These are phyloP conservation scores for Lasiosphaeria hispida DNA, from an alignment of 495 filamentous ascomycete species.

Conservation along the genomic window DNA sequence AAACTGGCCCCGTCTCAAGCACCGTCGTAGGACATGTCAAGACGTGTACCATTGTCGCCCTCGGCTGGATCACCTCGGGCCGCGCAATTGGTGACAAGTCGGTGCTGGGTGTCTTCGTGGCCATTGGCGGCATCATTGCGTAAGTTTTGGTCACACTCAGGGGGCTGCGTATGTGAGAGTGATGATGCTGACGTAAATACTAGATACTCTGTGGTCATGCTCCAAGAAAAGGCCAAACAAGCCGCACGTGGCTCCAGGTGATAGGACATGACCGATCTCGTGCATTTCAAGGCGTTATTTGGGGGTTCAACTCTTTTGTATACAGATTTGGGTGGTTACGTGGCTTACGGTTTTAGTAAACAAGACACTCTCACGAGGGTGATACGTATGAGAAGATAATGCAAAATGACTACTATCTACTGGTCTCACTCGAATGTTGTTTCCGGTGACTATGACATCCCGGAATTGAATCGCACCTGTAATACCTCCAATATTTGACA, in stretches of 20 bases:
- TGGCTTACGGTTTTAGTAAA: too few relatives aligned
- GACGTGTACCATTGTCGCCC: constrained; percentile 57
- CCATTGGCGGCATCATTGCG: constrained; percentile 55
- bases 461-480: too few relatives aligned
- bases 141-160: constrained; percentile 20
- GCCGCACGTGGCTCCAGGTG: background rate
- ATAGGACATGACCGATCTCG: too few relatives aligned
- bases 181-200: background rate
- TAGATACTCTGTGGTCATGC: constrained; percentile 53
- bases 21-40: constrained; percentile 70
- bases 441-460: too few relatives aligned
- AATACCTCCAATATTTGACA: too few relatives aligned
- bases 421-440: too few relatives aligned
- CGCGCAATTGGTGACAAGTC: constrained; percentile 51
- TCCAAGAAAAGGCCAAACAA: constrained; percentile 31
- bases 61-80: constrained; percentile 56
- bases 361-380: too few relatives aligned
- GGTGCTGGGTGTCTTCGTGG: constrained; percentile 51
- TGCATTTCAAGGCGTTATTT: too few relatives aligned
- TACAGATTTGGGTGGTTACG: too few relatives aligned
- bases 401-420: too few relatives aligned
- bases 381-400: too few relatives aligned
- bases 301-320: too few relatives aligned
- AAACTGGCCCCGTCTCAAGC: constrained; percentile 65
- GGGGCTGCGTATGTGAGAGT: background rate